Percentiles rank a stretch among this genome's conserved stretches.
Conservation (phyloP, 1,284 basidiomycete species). For the Melanopsichium pennsylvanicum region DNA sequence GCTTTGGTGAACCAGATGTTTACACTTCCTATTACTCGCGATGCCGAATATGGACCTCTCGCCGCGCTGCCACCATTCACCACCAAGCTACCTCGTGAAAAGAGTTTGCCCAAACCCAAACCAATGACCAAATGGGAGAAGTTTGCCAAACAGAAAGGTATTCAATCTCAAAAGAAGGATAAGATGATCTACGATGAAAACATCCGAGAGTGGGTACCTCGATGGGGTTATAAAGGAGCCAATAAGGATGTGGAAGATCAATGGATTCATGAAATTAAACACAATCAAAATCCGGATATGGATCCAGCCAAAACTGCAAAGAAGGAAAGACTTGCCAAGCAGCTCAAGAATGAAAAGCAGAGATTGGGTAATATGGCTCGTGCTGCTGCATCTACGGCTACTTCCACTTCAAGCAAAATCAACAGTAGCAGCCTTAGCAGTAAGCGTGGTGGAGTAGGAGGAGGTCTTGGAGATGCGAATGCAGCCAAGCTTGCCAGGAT, state of each 20-base stretch:
- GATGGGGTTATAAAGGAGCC: conserved; percentile 83
- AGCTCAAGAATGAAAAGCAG: conserved; percentile 86
- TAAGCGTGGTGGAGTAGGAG: not conserved
- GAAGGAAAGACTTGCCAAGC: conserved; percentile 78
- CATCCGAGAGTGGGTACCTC: conserved; percentile 86
- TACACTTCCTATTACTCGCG: conserved; percentile 76
- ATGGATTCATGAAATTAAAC: conserved; percentile 91
- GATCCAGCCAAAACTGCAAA: conserved; percentile 82
- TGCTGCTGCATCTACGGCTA: conserved; percentile 15
- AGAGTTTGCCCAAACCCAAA: conserved; percentile 91
- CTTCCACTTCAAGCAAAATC: not conserved
- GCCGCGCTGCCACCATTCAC: conserved; percentile 76
- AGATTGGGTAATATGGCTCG: conserved; percentile 80
- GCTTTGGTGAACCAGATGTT: conserved; percentile 82
- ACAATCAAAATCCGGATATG: conserved; percentile 75
- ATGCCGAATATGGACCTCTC: conserved; percentile 81
- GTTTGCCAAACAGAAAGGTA: conserved; percentile 93
- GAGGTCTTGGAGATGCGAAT: conserved; percentile 32
- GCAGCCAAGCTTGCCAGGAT: conserved; percentile 47
- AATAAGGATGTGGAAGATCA: conserved; percentile 88
- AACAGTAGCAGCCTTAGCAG: no score
- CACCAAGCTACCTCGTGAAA: conserved; percentile 84
- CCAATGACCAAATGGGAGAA: conserved; percentile 95
- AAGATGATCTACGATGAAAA: conserved; percentile 94
- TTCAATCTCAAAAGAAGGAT: conserved; percentile 77